Evolutionary conservation across 352 stramenopile species (phyloP).

Genomic region (Phytophthora syringae): DNA sequence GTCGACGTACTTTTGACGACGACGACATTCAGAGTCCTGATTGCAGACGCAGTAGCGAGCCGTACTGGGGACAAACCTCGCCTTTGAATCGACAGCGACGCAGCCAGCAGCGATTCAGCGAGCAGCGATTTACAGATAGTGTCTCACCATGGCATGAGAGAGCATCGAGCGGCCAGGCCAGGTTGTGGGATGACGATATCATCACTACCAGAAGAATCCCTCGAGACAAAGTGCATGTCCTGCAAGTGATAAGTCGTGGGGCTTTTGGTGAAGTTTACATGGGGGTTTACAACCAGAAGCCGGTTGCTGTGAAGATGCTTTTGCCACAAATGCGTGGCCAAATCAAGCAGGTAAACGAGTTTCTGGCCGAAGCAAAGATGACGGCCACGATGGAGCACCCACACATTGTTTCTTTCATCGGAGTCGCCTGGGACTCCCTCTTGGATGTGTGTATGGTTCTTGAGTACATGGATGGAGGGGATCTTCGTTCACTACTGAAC

Average conservation of each 20-base stretch:
- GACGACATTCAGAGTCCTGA: slow-evolving; percentile 4
- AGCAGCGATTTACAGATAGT: not conserved
- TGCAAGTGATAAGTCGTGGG: slow-evolving; percentile 27
- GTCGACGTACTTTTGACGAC: not conserved
- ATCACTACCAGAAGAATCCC: slow-evolving; percentile 35
- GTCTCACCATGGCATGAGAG: slow-evolving; percentile 1
- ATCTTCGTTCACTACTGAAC: slow-evolving; percentile 42
- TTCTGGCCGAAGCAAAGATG: slow-evolving; percentile 25
- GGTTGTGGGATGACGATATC: slow-evolving; percentile 31
- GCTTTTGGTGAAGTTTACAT: slow-evolving; percentile 46
- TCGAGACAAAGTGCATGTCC: slow-evolving; percentile 26
- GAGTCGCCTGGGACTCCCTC: slow-evolving; percentile 55
- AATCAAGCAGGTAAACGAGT: slow-evolving; percentile 38
- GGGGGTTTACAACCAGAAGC: slow-evolving; percentile 29
- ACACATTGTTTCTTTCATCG: slow-evolving; percentile 49
- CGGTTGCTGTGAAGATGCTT: slow-evolving; percentile 42
- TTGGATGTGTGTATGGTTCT: slow-evolving; percentile 42
- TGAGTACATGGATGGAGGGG: slow-evolving; percentile 56
- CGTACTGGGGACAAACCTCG: slow-evolving; percentile 11
- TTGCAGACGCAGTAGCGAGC: not conserved
- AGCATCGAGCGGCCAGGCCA: not conserved
- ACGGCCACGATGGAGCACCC: slow-evolving; percentile 39
- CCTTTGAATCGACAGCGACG: not conserved
- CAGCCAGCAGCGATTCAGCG: slow-evolving; percentile 1
- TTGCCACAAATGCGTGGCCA: slow-evolving; percentile 18